Evolutionary conservation across 2,329 filamentous ascomycete species (phyloP).

Genomic region (Ploettnerulaceae sp.): DNA sequence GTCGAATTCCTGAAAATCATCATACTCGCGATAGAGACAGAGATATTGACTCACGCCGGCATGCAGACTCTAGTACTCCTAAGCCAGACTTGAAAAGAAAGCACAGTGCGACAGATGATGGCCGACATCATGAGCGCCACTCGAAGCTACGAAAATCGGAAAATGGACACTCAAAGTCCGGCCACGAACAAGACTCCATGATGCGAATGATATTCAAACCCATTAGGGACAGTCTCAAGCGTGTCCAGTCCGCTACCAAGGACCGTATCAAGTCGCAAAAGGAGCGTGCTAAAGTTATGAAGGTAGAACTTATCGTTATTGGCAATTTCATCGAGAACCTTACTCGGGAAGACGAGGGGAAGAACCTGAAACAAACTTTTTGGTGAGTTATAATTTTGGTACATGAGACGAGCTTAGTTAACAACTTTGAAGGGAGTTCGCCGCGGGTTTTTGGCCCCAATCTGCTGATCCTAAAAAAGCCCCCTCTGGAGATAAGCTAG

Average conservation of each 20-base stretch:
- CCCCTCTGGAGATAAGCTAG: conserved; percentile 25
- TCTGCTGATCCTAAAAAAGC: conserved; percentile 22
- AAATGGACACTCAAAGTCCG: conserved; percentile 35
- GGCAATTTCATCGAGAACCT: conserved; percentile 54
- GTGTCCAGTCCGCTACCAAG: conserved; percentile 55
- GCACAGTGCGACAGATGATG: conserved; percentile 49
- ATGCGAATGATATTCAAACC: conserved; percentile 48
- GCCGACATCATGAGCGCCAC: conserved; percentile 44
- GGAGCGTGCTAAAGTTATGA: conserved; percentile 56
- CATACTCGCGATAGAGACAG: conserved; percentile 47
- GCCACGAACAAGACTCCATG: conserved; percentile 30
- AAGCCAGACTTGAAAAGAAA: conserved; percentile 54
- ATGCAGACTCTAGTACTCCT: conserved; percentile 22
- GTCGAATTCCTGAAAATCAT: conserved; percentile 34
- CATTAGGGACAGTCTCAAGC: conserved; percentile 54
- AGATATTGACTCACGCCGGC: conserved; percentile 27
- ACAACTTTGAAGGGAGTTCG: conserved; percentile 31
- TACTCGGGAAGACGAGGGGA: conserved; percentile 25
- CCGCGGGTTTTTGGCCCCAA: conserved; percentile 33
- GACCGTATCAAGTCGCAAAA: conserved; percentile 59
- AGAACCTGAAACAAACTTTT: conserved; percentile 28
- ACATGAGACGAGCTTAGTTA: conserved; percentile 1
- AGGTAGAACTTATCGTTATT: conserved; percentile 55
- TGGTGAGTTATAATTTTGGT: conserved; percentile 28
- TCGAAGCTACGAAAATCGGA: conserved; percentile 51